Evolutionary conservation across 2,329 filamentous ascomycete species (phyloP).

Genomic region (Hirsutella thompsonii): DNA sequence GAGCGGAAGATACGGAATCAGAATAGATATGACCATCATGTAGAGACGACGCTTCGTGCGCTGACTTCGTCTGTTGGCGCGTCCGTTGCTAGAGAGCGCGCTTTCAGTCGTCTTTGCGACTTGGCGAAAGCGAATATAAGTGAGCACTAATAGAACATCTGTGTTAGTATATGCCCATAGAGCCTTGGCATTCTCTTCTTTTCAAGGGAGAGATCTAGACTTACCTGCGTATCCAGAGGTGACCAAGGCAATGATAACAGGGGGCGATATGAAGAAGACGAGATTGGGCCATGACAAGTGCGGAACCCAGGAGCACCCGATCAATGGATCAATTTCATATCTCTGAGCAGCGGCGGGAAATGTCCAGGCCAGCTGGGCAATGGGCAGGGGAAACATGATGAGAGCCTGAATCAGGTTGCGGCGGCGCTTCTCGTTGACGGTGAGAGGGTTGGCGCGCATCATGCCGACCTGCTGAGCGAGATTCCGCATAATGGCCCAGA

Average conservation of each 20-base stretch:
- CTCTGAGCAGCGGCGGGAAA: slow-evolving; percentile 33
- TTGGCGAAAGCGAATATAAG: slow-evolving; percentile 33
- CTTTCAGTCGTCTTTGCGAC: slow-evolving; percentile 27
- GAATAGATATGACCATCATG: slow-evolving; percentile 38
- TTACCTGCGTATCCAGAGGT: slow-evolving; percentile 36
- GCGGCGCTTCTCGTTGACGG: slow-evolving; percentile 25
- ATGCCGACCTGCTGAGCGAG: slow-evolving; percentile 37
- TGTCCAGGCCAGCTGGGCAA: slow-evolving; percentile 34
- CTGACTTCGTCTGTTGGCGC: slow-evolving; percentile 27
- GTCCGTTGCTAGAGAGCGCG: slow-evolving; percentile 25
- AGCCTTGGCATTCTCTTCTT: too few species aligned
- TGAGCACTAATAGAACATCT: slow-evolving; percentile 23
- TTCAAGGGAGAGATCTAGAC: too few species aligned
- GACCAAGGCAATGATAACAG: slow-evolving; percentile 26
- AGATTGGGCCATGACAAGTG: slow-evolving; percentile 33
- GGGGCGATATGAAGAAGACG: slow-evolving; percentile 34
- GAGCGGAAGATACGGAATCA: slow-evolving; percentile 38
- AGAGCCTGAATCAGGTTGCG: slow-evolving; percentile 33
- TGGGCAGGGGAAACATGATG: slow-evolving; percentile 40
- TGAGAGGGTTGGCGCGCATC: slow-evolving; percentile 25
- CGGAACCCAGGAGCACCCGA: slow-evolving; percentile 34
- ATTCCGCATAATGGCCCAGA: slow-evolving; percentile 42
- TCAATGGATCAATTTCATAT: slow-evolving; percentile 34
- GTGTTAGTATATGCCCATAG: too few species aligned
- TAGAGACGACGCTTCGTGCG: slow-evolving; percentile 40